phyloP scores from a whole-genome alignment of 228 moss, liverwort and hornwort genomes.

The Sphagnum fallax region DNA sequence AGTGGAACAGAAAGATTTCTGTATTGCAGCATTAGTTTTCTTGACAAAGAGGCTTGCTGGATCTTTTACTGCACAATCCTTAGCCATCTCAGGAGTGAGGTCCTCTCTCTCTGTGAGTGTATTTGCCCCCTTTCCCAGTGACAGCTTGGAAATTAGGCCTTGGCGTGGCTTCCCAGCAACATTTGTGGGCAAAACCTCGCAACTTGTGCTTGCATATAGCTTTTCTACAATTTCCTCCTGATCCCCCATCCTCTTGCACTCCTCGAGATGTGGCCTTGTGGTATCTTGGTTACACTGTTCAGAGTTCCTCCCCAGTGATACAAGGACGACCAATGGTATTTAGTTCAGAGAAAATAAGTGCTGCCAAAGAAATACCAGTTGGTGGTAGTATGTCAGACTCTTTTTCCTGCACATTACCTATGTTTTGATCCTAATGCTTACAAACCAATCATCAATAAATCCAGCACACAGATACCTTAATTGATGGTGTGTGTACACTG shows the following conservation, averaged over 20 bases:
- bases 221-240: constrained; percentile 20
- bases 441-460: not conserved
- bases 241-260: constrained; percentile 15
- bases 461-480: too few species aligned
- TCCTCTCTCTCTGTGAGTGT: constrained; percentile 5
- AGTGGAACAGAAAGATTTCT: constrained; percentile 1
- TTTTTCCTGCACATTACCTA: not conserved
- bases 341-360: not conserved
- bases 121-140: constrained; percentile 35
- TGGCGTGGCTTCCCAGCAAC: constrained; percentile 26
- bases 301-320: constrained; percentile 2
- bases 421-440: not conserved
- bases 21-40: constrained; percentile 10
- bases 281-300: constrained; percentile 16
- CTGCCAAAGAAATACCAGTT: not conserved
- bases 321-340: not conserved
- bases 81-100: constrained; percentile 9
- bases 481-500: too few species aligned
- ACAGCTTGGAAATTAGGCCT: constrained; percentile 39
- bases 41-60: constrained; percentile 14
- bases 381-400: not conserved
- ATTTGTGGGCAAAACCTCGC: constrained; percentile 7
- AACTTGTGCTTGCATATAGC: constrained; percentile 10
- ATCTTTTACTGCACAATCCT: constrained; percentile 10
- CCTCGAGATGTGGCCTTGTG: constrained; percentile 16